Evolutionary conservation across 2,329 filamentous ascomycete species (phyloP), one percentile per base, ranked within the genome.

Genomic region (Nothophaeocryptopus gaeumannii): DNA sequence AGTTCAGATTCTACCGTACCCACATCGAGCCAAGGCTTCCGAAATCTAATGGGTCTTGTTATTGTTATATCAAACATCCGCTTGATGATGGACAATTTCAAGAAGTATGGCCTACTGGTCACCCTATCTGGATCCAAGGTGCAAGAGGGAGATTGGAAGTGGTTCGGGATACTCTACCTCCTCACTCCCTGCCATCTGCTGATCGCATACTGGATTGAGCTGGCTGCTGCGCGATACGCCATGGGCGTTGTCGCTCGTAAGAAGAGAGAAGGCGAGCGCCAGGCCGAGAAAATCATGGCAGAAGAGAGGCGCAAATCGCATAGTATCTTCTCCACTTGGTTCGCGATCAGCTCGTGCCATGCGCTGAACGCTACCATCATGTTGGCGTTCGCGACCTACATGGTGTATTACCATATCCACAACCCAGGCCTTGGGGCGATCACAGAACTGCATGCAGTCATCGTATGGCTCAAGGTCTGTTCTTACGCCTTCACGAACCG

Each of bases 401-500:
- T 90, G 13, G 91, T 99, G 13, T 99, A 96, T 74, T 92, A 85
- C 70, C 80, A 88, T 68, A 88, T 99, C 58, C 83, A 95, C 70
- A 93, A 99, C 70, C 93, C 93, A 0, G 80, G 95, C 13, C 95
- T 99, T 60, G 93, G 93, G 36, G 96, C 90, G 0, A 74, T 96
- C 41, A 90, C 88, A 56, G 88, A 97, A 70, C 73, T 95, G 53
- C 93, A 99, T 67, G 90, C 91, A 56, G 84, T 97, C 63, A 88
- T 97, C 47, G 91, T 97, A 43, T 96, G 91, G 85, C 80, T 99
- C 63, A 99, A 99, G 75, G 91, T 88, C 30, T 88, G 89, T 57
- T 96, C 91, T 0, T 99, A 97, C 67, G 93, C 92, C 16, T 88
- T 97, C 63, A 97, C 93, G 20, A 99, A 99, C 70, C 85, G 93